Percentiles rank a stretch among this genome's conserved stretches.
Conservation (phyloP, 208 protist species). For the Porcisia deanei region DNA sequence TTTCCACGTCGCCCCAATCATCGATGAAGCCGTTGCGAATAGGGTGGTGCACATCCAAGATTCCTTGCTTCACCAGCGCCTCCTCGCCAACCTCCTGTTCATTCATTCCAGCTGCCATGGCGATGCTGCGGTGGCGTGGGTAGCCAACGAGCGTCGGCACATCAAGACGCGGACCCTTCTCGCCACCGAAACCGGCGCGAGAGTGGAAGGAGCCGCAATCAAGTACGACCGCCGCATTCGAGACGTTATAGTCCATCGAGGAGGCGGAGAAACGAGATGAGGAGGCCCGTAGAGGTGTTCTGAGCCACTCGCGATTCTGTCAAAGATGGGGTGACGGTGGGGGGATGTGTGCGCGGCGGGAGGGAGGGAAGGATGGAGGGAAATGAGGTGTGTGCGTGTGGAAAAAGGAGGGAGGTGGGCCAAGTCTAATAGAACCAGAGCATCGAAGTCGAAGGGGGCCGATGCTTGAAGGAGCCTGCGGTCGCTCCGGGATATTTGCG, state of each 20-base stretch:
- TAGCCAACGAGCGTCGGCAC: slow-evolving; percentile 90
- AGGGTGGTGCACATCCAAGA: slow-evolving; percentile 66
- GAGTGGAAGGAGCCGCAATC: slow-evolving; percentile 82
- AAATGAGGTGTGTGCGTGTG: slow-evolving; percentile 1
- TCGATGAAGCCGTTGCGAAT: slow-evolving; percentile 79
- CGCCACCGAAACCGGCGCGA: slow-evolving; percentile 86
- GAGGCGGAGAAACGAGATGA: not conserved
- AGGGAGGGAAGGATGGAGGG: no score
- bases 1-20: slow-evolving; percentile 93
- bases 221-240: slow-evolving; percentile 57
- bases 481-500: not conserved
- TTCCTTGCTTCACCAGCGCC: slow-evolving; percentile 82
- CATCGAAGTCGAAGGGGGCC: not conserved
- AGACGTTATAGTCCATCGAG: slow-evolving; percentile 27
- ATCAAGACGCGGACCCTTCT: slow-evolving; percentile 81
- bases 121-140: slow-evolving; percentile 87
- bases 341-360: not conserved
- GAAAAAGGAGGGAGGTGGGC: not conserved
- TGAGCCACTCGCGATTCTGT: not conserved
- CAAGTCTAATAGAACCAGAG: not conserved
- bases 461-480: not conserved
- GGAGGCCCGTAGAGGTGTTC: not conserved
- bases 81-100: slow-evolving; percentile 90
- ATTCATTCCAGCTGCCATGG: slow-evolving; percentile 91
- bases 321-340: no score